phyloP scores from a whole-genome alignment of 768 basidiomycete species.

The Tylopilus plumbeoviolaceoides region DNA sequence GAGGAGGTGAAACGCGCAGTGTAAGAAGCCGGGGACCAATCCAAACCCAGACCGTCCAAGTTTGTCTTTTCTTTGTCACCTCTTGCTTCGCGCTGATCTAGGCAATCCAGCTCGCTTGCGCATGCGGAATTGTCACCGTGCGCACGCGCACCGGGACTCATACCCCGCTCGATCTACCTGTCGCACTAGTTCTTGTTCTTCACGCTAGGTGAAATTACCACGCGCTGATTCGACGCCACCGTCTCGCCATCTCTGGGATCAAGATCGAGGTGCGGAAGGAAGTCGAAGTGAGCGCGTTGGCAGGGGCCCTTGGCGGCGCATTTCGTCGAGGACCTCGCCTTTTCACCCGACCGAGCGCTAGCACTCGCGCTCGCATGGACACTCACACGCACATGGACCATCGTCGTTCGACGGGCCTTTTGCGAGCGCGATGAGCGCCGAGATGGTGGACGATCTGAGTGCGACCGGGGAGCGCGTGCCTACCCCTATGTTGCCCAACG shows the following conservation, averaged over 20 bases:
- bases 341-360: slow-evolving; percentile 4
- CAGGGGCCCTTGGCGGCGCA: slow-evolving; percentile 21
- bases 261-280: slow-evolving; percentile 71
- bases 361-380: slow-evolving; percentile 2
- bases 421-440: slow-evolving; percentile 64
- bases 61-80: slow-evolving; percentile 1
- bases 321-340: slow-evolving; percentile 23
- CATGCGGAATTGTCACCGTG: slow-evolving; percentile 81
- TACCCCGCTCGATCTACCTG: slow-evolving; percentile 77
- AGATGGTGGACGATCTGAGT: slow-evolving; percentile 47
- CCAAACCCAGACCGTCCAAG: slow-evolving; percentile 10
- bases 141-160: slow-evolving; percentile 51
- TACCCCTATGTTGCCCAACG: slow-evolving; percentile 83
- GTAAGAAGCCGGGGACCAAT: slow-evolving; percentile 4
- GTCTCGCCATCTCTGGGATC: slow-evolving; percentile 50
- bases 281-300: slow-evolving; percentile 60
- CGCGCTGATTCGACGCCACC: slow-evolving; percentile 63
- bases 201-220: slow-evolving; percentile 75
- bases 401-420: slow-evolving; percentile 70
- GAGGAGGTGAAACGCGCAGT: slow-evolving; percentile 42
- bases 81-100: not conserved
- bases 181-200: slow-evolving; percentile 83
- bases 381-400: slow-evolving; percentile 37
- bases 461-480: slow-evolving; percentile 31
- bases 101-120: slow-evolving; percentile 45